These are phyloP conservation scores for Pichia paraexigua DNA, from an alignment of 805 yeast genomes.

Conservation along the genomic window DNA sequence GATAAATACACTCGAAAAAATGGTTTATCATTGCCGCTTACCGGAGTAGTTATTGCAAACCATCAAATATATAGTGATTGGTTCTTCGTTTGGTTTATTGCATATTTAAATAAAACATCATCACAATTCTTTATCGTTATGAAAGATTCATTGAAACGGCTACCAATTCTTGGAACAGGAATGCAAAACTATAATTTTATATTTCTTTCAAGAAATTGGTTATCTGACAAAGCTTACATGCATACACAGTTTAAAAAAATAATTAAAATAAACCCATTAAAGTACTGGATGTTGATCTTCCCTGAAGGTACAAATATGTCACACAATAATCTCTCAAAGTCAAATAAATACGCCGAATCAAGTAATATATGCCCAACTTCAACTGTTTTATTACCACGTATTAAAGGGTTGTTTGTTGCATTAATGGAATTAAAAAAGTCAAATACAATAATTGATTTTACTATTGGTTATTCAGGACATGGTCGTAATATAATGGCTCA, in stretches of 20 bases:
- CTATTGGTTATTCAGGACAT: conserved; percentile 77
- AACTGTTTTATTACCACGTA: conserved; percentile 65
- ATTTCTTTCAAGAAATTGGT: conserved; percentile 83
- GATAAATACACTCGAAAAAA: conserved; percentile 6
- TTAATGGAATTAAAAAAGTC: conserved; percentile 47
- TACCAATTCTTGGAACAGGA: conserved; percentile 81
- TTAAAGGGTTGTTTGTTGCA: conserved; percentile 67
- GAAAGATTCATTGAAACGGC: conserved; percentile 59
- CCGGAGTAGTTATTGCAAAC: conserved; percentile 61
- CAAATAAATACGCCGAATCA: conserved; percentile 50
- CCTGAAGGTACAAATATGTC: conserved; percentile 95
- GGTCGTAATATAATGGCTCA: conserved; percentile 63
- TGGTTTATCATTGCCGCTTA: conserved; percentile 8
- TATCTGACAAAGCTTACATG: conserved; percentile 55
- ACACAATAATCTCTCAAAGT: conserved; percentile 49
- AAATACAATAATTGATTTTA: conserved; percentile 66
- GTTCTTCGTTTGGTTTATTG: conserved; percentile 83
- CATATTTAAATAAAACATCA: conserved; percentile 58
- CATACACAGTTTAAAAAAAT: conserved; percentile 44
- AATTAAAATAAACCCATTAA: conserved; percentile 29
- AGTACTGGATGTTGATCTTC: conserved; percentile 63
- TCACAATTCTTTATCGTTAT: conserved; percentile 65
- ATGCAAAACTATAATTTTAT: conserved; percentile 74
- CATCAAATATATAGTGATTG: conserved; percentile 95
- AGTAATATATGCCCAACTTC: conserved; percentile 38